A percentile compares a stretch with the other conserved stretches of the same genome.
Conservation (phyloP, 1,284 basidiomycete species). For the Peniophora sp. region DNA sequence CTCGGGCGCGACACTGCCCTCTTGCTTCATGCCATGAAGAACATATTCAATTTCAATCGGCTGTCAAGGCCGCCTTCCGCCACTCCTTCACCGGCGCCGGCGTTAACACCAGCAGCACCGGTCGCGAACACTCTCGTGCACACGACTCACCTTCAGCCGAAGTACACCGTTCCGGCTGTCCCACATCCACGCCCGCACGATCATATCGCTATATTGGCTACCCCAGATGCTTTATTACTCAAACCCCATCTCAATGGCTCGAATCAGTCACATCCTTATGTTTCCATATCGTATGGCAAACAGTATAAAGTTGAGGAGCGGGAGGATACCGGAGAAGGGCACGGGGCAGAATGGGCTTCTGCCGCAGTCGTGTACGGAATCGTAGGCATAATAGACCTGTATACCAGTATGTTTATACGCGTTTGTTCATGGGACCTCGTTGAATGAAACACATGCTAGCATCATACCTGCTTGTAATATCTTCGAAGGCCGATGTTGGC, state of each 20-base stretch:
- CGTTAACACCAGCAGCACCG: not conserved
- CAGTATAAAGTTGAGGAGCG: conserved; percentile 47
- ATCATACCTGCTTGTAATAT: conserved; percentile 65
- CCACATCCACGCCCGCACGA: conserved; percentile 69
- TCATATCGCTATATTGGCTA: conserved; percentile 50
- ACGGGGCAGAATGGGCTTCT: conserved; percentile 41
- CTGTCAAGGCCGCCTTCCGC: not conserved
- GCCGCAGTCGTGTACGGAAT: conserved; percentile 62
- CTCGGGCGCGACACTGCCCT: too few species aligned
- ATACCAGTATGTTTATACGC: conserved; percentile 41
- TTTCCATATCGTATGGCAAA: conserved; percentile 60
- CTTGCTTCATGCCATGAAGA: not conserved
- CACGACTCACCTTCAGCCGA: conserved; percentile 43
- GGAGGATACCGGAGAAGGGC: conserved; percentile 21
- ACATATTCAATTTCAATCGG: not conserved
- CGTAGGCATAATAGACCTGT: conserved; percentile 61
- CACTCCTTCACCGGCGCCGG: not conserved
- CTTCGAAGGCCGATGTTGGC: conserved; percentile 50
- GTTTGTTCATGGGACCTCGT: not conserved
- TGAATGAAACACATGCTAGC: conserved; percentile 29
- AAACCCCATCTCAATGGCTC: conserved; percentile 39
- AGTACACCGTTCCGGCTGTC: conserved; percentile 53
- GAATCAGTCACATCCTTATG: conserved; percentile 30
- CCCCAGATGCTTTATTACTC: conserved; percentile 54
- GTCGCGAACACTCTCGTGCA: conserved; percentile 7